Percentiles rank a stretch among this genome's conserved stretches.
Conservation (phyloP, 148 eudicot genomes). For the Cornus suecica region DNA sequence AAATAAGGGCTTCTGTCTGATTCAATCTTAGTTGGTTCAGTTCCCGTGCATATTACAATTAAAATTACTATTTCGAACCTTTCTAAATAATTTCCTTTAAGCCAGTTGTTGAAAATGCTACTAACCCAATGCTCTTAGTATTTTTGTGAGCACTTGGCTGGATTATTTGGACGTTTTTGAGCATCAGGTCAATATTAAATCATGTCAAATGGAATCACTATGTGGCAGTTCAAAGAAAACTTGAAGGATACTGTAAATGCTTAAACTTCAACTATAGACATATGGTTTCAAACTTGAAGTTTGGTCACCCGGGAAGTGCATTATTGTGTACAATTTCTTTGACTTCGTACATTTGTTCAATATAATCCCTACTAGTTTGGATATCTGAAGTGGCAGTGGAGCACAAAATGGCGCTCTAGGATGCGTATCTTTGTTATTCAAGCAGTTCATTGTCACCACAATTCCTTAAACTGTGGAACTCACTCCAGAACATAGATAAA, state of each 20-base stretch:
- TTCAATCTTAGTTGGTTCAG: neutral
- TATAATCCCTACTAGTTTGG: neutral
- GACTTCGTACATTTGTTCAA: neutral
- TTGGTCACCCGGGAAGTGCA: neutral
- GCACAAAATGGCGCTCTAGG: neutral
- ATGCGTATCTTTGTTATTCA: neutral
- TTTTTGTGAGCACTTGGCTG: neutral
- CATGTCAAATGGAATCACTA: neutral
- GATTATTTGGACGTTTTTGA: neutral
- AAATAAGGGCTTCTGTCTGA: neutral
- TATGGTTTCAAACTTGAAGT: neutral
- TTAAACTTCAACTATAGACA: neutral
- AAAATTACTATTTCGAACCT: neutral
- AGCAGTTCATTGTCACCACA: neutral
- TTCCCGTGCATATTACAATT: neutral
- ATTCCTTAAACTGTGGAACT: neutral
- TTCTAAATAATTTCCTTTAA: too few species aligned
- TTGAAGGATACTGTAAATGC: neutral
- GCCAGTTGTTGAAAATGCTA: neutral
- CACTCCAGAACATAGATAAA: neutral
- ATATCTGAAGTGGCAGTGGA: neutral
- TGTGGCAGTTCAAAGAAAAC: neutral
- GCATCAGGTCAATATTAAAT: neutral
- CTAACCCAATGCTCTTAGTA: neutral
- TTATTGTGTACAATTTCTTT: neutral